Percentiles rank a stretch among this genome's conserved stretches.
These are phyloP conservation scores for Acacia melanoxylon DNA, from an alignment of 306 rosid species.

Conservation along the genomic window DNA sequence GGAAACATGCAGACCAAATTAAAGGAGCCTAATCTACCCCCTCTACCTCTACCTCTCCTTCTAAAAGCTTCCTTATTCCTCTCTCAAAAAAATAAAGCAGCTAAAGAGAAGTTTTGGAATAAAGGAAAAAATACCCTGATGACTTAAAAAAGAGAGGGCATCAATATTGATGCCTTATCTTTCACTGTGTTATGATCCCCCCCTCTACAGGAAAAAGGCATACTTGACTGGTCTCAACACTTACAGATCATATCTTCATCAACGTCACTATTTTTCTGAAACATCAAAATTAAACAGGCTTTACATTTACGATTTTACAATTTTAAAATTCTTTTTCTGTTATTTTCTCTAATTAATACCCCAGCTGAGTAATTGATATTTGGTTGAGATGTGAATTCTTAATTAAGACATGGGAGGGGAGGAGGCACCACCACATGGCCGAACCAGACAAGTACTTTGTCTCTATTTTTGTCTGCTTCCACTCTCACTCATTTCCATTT, in stretches of 20 bases:
- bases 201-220: constrained; percentile 16
- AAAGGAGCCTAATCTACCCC: constrained; percentile 46
- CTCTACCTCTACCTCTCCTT: constrained; percentile 21
- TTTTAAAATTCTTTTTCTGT: no score
- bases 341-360: background rate
- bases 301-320: background rate
- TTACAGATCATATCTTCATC: background rate
- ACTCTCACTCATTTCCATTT: constrained; percentile 19
- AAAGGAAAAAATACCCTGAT: constrained; percentile 40
- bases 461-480: constrained; percentile 19
- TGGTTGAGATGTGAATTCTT: background rate
- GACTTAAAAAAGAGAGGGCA: constrained; percentile 26
- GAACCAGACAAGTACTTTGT: constrained; percentile 32
- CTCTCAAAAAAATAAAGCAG: constrained; percentile 40
- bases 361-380: background rate
- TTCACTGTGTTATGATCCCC: constrained; percentile 29
- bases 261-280: background rate
- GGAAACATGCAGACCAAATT: constrained; percentile 55
- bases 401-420: constrained; percentile 23
- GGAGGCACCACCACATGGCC: constrained; percentile 34
- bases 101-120: constrained; percentile 63
- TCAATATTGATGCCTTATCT: constrained; percentile 52
- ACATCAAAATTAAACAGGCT: background rate
- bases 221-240: constrained; percentile 39
- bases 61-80: constrained; percentile 38